Conservation (phyloP, 345 rosid species). For the Heritiera fomes region DNA sequence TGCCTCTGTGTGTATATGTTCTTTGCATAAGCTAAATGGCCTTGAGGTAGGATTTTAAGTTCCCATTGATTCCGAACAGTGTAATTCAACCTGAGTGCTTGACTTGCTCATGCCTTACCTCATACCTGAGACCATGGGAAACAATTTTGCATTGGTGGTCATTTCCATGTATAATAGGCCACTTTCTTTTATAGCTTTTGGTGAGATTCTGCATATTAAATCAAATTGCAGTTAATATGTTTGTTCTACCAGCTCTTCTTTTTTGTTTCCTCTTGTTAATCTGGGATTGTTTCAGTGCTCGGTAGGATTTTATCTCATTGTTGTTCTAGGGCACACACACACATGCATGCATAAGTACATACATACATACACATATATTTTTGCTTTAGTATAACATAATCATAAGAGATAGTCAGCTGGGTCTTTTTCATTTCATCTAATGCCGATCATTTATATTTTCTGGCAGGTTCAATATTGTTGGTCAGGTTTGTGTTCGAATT, state of each 20-base stretch:
- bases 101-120: neutral
- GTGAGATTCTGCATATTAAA: neutral
- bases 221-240: neutral
- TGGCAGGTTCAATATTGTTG: slow-evolving; percentile 97
- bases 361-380: neutral
- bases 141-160: neutral
- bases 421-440: slow-evolving; percentile 26
- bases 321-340: neutral
- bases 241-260: neutral
- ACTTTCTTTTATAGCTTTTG: neutral
- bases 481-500: slow-evolving; percentile 57
- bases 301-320: neutral
- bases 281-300: neutral
- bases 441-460: slow-evolving; percentile 16
- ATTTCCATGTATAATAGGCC: neutral
- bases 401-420: neutral
- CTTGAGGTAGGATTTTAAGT: slow-evolving; percentile 1
- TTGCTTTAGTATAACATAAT: neutral
- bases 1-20: neutral
- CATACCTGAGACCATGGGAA: neutral
- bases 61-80: neutral
- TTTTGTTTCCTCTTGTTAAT: neutral
- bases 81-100: neutral
- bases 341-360: too few species aligned
- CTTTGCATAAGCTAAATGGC: neutral